Base-by-base conservation (phyloP, 306 rosid genomes). In the Spatholobus suberectus region DNA sequence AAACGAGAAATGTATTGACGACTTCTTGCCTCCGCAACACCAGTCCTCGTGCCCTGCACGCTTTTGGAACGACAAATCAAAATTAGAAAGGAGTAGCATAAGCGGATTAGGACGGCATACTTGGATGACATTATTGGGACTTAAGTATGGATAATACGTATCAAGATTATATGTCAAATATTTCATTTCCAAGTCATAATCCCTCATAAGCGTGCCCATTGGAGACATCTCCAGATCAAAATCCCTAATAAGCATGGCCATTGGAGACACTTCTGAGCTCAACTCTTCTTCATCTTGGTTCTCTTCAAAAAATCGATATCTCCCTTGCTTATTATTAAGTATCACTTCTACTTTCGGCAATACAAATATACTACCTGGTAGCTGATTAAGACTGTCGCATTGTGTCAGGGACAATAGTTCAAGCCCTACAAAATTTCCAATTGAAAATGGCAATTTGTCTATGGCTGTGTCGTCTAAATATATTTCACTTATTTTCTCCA, bases 401-500 rank as follows among this genome's bases (percentile, higher is more conserved):
- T 21, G 9, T 14, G 8, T 15, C n/a, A 73, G 29, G 6, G 21
- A 55, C 18, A 73, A 20, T n/a, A 40, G 38, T 49, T 73, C 4
- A 49, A 73, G 63, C n/a, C 70, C 70, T 12, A 80, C 20, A 7
- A 70, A 34, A 41, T 57, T 55, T 40, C 10, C 24, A 6, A 79
- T 69, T 54, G 83, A 69, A 41, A n/a, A 12, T 26, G 77, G 83
- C 35, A 79, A 70, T 26, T 54, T 61, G 0, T 69, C 10, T 24
- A 79, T 11, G 59, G 46, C 12, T 26, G 83, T 78, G 2, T n/a
- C 12, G 76, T 78, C 82, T 26, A 67, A 37, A 52, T 67, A 51
- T 47, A 78, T 24, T 44, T 37, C 68, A 51, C 51, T 58, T 2
- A 78, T 51, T 38, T 78, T 78, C 21, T 67, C 76, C 82, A 78